A percentile compares a stretch with the other conserved stretches of the same genome.
Evolutionary conservation across 2,329 filamentous ascomycete genomes (phyloP).

Genomic region (Bipolaris gigantea): DNA sequence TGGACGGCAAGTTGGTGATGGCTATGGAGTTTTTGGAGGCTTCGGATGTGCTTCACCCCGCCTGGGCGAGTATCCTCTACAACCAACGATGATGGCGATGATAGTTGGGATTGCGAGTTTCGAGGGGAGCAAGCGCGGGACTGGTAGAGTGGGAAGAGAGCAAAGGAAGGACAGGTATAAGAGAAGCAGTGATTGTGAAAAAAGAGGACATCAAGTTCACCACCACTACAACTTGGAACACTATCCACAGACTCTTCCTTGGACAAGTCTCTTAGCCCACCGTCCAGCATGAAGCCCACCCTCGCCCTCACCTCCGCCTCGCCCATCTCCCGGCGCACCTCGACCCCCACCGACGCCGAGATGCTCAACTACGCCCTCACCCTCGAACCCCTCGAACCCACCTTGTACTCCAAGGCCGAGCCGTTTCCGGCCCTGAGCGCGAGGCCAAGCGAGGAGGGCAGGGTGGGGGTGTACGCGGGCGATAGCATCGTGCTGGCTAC

Average conservation of each 20-base stretch:
- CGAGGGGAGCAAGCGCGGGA: no score
- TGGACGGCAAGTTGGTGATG: not conserved
- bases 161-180: no score
- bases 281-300: conserved; percentile 19
- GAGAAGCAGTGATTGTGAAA: no score
- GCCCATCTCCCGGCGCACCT: conserved; percentile 32
- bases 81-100: no score
- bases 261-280: not conserved
- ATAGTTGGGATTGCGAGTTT: no score
- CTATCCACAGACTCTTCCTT: not conserved
- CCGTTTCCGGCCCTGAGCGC: conserved; percentile 57
- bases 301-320: conserved; percentile 20
- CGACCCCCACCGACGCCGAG: conserved; percentile 25
- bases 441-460: conserved; percentile 15
- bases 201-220: no score
- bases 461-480: conserved; percentile 17
- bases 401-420: conserved; percentile 65
- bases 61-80: not conserved
- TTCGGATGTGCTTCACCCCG: not conserved
- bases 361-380: conserved; percentile 52
- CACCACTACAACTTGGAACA: not conserved
- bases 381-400: conserved; percentile 57
- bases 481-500: conserved; percentile 20
- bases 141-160: no score
- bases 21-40: no score